phyloP scores from a whole-genome alignment of 768 basidiomycete genomes.

The Lactifluus hygrophoroides region DNA sequence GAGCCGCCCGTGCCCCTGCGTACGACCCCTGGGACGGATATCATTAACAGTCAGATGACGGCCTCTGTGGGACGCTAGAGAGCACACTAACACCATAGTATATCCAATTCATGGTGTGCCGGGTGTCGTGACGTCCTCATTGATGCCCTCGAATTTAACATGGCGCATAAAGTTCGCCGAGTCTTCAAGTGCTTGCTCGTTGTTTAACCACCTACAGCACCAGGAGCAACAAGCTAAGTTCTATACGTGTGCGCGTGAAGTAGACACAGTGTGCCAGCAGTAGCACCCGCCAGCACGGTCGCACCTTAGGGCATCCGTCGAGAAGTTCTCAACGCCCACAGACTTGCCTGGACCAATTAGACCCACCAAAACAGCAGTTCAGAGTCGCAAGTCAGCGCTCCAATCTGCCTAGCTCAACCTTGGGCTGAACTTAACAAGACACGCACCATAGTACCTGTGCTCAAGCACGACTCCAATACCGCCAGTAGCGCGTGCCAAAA shows the following conservation, averaged over 20 bases:
- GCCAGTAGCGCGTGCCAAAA: conserved; percentile 71
- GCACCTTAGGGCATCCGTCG: conserved; percentile 75
- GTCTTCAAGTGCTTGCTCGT: conserved; percentile 83
- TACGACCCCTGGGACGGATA: conserved; percentile 62
- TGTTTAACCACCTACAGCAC: conserved; percentile 67
- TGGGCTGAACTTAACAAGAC: too few species aligned
- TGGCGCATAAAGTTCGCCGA: conserved; percentile 86
- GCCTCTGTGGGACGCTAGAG: not conserved
- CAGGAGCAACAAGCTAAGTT: not conserved
- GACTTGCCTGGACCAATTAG: conserved; percentile 49
- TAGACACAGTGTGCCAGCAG: too few species aligned
- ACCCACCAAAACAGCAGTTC: not conserved
- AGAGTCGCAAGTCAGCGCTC: conserved; percentile 19
- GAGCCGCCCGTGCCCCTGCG: conserved; percentile 88
- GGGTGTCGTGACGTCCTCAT: conserved; percentile 65
- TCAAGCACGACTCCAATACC: conserved; percentile 92
- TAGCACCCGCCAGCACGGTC: not conserved
- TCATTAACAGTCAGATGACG: not conserved
- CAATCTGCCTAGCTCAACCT: conserved; percentile 36
- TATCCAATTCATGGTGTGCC: conserved; percentile 79
- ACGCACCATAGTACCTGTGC: conserved; percentile 78
- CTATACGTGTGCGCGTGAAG: not conserved
- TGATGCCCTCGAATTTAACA: conserved; percentile 64
- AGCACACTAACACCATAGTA: conserved; percentile 72
- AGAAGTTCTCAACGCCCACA: conserved; percentile 64